Conservation (phyloP, 2,329 filamentous ascomycete species). For the Mollisiaceae sp. region DNA sequence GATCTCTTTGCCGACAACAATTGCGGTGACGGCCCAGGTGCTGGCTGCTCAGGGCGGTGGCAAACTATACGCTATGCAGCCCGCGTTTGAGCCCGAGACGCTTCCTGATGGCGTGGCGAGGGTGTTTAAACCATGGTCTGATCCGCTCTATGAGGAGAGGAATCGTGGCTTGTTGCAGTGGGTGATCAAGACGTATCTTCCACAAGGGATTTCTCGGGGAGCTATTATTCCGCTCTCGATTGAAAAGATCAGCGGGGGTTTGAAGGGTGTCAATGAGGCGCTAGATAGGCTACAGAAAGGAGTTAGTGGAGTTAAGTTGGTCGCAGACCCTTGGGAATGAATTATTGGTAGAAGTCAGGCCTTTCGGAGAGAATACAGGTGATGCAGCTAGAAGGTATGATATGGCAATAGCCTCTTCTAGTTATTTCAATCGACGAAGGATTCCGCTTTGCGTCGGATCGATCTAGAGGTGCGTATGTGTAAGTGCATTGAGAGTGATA, state of each 20-base stretch:
- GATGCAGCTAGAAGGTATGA: too few species aligned
- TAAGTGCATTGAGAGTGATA: too few species aligned
- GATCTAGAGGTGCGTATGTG: too few species aligned
- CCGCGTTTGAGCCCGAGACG: conserved; percentile 27
- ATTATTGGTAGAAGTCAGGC: background rate
- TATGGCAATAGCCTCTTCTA: background rate
- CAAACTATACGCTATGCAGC: conserved; percentile 35
- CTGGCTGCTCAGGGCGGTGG: conserved; percentile 34
- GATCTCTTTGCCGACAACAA: conserved; percentile 36
- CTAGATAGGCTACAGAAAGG: conserved; percentile 37
- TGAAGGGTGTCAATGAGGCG: conserved; percentile 19
- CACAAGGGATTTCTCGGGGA: background rate
- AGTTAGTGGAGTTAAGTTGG: conserved; percentile 43
- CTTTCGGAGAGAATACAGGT: background rate
- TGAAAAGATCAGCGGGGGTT: conserved; percentile 18
- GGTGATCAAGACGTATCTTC: conserved; percentile 12
- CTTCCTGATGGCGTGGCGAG: conserved; percentile 34
- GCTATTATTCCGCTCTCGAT: background rate
- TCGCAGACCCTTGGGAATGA: conserved; percentile 25
- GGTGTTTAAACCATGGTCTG: conserved; percentile 36
- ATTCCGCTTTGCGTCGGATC: background rate
- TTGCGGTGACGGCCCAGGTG: conserved; percentile 36
- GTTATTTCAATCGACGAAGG: background rate
- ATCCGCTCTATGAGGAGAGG: conserved; percentile 31
- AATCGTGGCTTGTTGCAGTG: conserved; percentile 9